Evolutionary conservation across 805 yeast genomes (phyloP), one percentile per base, ranked within the genome.

Genomic region (Candida ponderosae): DNA sequence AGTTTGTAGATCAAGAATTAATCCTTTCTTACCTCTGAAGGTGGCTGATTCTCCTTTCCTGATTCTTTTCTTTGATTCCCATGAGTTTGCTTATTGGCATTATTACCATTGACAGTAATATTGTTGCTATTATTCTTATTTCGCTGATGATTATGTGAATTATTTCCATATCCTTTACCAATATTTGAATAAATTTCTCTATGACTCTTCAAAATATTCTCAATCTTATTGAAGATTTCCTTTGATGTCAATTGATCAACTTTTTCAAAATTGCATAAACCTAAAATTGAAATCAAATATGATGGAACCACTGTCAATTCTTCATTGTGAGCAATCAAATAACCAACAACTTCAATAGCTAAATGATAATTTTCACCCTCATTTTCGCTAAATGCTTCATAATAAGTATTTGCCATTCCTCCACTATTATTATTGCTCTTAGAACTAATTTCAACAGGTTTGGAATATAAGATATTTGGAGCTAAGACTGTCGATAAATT

Each of bases 401-500:
- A 50, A 39, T 59, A 63, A 7, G 66, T 51, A 20, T 51, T 41
- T 1, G 57, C 57, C 10, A 45, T 53, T 13, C 33, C 44, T 11
- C 47, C 51, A n/a, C 50, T 47, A 5, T 40, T 45, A 14, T 38
- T 46, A 10, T 39, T 37, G 9, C 41, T 38, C 37, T 19, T 44
- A 36, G 60, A 47, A 0, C 45, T 32, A 11, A 51, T 40, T 11
- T 62, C 59, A 5, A 50, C 50, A 11, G 70, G 75, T 43, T 70
- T 72, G 2, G 81, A 60, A 48, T 81, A 81, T 30, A 94, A 66
- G 32, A 93, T 79, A 52, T 89, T 93, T 2, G 99, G 99, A 0
- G 97, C 84, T 35, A 93, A 71, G 3, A 93, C 99, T 0, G 97
- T 93, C 2, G 98, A 95, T 44, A 93, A 68, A 57, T 93, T 93